These are phyloP conservation scores for Cercospora beticola DNA, from an alignment of 2,329 filamentous ascomycete genomes.

Conservation along the genomic window DNA sequence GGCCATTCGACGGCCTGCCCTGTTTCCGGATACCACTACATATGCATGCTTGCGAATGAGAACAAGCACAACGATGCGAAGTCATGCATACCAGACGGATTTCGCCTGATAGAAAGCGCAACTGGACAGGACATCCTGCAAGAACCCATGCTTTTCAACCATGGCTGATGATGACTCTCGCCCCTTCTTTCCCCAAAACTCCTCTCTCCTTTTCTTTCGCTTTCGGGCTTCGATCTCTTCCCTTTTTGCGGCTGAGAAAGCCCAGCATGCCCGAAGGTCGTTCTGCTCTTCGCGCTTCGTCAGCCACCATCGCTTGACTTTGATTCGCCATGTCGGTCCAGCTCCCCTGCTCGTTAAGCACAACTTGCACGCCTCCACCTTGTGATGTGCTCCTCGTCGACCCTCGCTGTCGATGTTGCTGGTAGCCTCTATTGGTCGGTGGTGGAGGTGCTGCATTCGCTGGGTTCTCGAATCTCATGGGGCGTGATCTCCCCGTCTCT, in stretches of 20 bases:
- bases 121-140: background rate
- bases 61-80: background rate
- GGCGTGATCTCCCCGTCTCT: conserved; percentile 26
- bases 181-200: conserved; percentile 91
- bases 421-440: conserved; percentile 10
- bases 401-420: conserved; percentile 51
- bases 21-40: background rate
- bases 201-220: conserved; percentile 76
- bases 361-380: conserved; percentile 84
- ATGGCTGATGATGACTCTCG: conserved; percentile 56
- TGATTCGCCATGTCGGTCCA: conserved; percentile 90
- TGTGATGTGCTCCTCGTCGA: conserved; percentile 72
- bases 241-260: conserved; percentile 86
- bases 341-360: conserved; percentile 81
- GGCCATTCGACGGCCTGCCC: background rate
- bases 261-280: conserved; percentile 81
- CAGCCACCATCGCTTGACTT: conserved; percentile 66
- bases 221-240: conserved; percentile 86
- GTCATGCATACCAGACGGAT: background rate
- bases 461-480: conserved; percentile 34
- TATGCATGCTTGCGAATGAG: background rate
- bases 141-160: conserved; percentile 15
- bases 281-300: conserved; percentile 47
- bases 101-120: background rate
- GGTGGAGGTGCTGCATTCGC: conserved; percentile 19